A percentile compares a stretch with the other conserved stretches of the same genome.
Evolutionary conservation across 1,284 basidiomycete species (phyloP).

Genomic region (Cutaneotrichosporon cutaneum): DNA sequence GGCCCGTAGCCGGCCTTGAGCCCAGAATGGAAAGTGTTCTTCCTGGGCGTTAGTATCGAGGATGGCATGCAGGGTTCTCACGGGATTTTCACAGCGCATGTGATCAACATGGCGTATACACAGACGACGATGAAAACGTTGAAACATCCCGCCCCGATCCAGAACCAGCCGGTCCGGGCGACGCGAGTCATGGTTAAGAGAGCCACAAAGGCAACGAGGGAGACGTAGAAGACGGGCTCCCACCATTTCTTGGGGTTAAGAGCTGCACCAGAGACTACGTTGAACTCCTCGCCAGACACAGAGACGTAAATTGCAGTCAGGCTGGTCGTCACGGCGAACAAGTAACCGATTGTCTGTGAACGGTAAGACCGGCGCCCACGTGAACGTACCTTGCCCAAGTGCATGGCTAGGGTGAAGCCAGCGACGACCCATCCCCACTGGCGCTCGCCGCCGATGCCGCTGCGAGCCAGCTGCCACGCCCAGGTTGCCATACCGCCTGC

Average conservation of each 20-base stretch:
- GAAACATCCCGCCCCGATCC: slow-evolving; percentile 2
- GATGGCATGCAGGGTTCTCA: background rate
- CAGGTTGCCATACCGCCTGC: slow-evolving; percentile 49
- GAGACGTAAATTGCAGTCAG: background rate
- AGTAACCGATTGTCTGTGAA: background rate
- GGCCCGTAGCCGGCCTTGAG: background rate
- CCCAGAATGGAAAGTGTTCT: background rate
- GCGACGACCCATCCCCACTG: slow-evolving; percentile 48
- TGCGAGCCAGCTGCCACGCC: slow-evolving; percentile 47
- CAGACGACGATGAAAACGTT: background rate
- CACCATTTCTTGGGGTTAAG: slow-evolving; percentile 4
- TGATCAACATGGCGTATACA: background rate
- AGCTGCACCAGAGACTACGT: background rate
- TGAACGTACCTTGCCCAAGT: slow-evolving; percentile 45
- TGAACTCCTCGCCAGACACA: background rate
- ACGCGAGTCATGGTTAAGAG: slow-evolving; percentile 9
- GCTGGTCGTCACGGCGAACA: background rate
- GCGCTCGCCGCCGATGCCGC: slow-evolving; percentile 44
- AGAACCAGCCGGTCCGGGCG: slow-evolving; percentile 2
- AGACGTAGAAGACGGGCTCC: slow-evolving; percentile 12
- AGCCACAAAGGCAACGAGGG: slow-evolving; percentile 6
- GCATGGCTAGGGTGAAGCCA: slow-evolving; percentile 47
- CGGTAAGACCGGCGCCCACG: background rate
- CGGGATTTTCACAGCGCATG: background rate
- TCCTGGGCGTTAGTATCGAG: background rate